Conservation (phyloP, 768 basidiomycete species). For the Trametes cingulata region DNA sequence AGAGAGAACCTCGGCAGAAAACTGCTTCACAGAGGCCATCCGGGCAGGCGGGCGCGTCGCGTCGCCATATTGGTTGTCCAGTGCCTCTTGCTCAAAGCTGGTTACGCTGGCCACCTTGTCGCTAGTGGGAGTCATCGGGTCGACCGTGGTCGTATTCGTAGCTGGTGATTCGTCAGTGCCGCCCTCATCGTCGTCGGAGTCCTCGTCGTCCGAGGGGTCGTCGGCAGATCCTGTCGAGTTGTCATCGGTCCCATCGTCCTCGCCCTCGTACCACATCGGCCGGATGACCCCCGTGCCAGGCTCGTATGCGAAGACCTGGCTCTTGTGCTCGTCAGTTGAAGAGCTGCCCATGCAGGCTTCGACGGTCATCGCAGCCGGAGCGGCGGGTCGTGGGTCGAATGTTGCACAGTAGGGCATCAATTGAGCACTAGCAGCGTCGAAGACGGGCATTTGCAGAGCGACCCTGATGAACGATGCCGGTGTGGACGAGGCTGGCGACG, state of each 20-base stretch:
- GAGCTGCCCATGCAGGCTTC: constrained; percentile 40
- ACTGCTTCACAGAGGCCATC: constrained; percentile 15
- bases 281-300: constrained; percentile 45
- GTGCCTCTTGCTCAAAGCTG: constrained; percentile 18
- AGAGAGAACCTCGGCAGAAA: constrained; percentile 15
- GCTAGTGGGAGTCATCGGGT: constrained; percentile 23
- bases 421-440: constrained; percentile 37
- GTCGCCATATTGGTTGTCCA: constrained; percentile 25
- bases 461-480: constrained; percentile 33
- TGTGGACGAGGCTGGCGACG: not conserved
- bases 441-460: constrained; percentile 46
- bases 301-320: constrained; percentile 64
- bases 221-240: constrained; percentile 17
- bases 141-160: constrained; percentile 20
- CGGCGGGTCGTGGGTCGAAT: constrained; percentile 53
- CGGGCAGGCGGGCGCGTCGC: constrained; percentile 21
- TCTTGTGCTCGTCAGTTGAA: constrained; percentile 35
- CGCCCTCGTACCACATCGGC: constrained; percentile 49
- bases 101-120: constrained; percentile 24
- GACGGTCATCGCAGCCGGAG: constrained; percentile 52
- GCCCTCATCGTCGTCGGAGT: constrained; percentile 5
- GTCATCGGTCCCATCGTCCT: constrained; percentile 31
- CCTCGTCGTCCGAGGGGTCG: constrained; percentile 5
- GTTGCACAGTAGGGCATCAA: constrained; percentile 58
- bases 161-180: not conserved